These are phyloP conservation scores for Hippophae gyantsensis DNA, from an alignment of 306 rosid species.

Conservation along the genomic window DNA sequence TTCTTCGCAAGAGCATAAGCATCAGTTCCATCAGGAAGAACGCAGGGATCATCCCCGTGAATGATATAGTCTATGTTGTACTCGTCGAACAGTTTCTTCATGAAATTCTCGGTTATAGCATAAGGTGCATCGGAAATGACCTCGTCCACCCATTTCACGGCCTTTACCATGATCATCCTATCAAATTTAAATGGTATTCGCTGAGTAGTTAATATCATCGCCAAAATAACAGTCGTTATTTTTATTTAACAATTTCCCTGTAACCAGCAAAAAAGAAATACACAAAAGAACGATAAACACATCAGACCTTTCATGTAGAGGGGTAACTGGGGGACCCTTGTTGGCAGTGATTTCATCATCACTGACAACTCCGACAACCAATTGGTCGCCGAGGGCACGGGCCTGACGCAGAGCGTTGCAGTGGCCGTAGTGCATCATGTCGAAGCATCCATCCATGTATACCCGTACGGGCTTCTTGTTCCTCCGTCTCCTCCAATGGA, in stretches of 20 bases:
- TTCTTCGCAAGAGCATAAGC: conserved; percentile 62
- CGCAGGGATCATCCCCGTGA: conserved; percentile 57
- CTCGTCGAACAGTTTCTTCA: conserved; percentile 51
- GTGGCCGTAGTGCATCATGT: conserved; percentile 67
- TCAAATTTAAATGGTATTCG: neutral
- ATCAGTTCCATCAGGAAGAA: conserved; percentile 55
- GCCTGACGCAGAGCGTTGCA: conserved; percentile 67
- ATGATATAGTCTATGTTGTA: conserved; percentile 46
- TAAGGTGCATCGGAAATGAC: conserved; percentile 53
- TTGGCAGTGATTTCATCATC: conserved; percentile 47
- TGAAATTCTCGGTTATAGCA: conserved; percentile 54
- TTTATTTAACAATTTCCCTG: neutral
- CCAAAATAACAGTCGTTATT: too few relatives aligned
- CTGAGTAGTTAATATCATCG: neutral
- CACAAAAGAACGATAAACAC: too few relatives aligned
- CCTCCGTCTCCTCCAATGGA: conserved; percentile 29
- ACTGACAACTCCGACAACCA: conserved; percentile 55
- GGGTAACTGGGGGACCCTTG: conserved; percentile 54
- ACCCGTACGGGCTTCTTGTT: conserved; percentile 53
- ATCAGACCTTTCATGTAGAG: conserved; percentile 41
- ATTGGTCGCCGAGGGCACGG: conserved; percentile 49
- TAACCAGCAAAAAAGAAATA: neutral
- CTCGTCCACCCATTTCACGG: conserved; percentile 58
- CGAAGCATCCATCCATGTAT: conserved; percentile 59
- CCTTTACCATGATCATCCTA: conserved; percentile 57